A percentile compares a stretch with the other conserved stretches of the same genome.
These are phyloP conservation scores for Oenanthe sinensis DNA, from an alignment of 129 eudicot genomes.

Conservation along the genomic window DNA sequence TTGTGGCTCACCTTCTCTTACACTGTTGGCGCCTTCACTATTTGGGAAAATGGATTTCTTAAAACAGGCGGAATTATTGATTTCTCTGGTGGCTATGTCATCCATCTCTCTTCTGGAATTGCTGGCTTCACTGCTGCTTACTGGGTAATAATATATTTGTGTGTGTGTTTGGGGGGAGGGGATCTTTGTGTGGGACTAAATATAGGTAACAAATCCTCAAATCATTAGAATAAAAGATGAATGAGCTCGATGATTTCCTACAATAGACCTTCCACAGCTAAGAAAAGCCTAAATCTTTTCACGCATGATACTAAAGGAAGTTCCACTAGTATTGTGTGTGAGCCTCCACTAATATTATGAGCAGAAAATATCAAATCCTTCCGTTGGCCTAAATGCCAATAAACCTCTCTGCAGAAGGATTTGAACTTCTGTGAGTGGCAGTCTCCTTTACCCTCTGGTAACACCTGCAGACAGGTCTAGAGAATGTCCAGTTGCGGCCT, in stretches of 20 bases:
- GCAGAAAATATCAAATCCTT: no score
- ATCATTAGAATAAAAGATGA: neutral
- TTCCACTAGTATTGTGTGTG: no score
- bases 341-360: no score
- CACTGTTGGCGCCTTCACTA: slow-evolving; percentile 57
- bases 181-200: neutral
- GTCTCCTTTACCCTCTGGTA: no score
- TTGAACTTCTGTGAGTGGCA: no score
- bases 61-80: slow-evolving; percentile 28
- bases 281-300: no score
- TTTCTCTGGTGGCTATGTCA: slow-evolving; percentile 74
- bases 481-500: no score
- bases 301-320: no score
- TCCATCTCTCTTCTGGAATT: slow-evolving; percentile 70
- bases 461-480: no score
- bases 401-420: no score
- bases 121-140: slow-evolving; percentile 88
- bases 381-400: no score
- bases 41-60: slow-evolving; percentile 60
- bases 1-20: slow-evolving; percentile 66
- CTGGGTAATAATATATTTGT: slow-evolving; percentile 38
- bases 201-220: neutral
- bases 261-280: no score
- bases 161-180: neutral
- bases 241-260: neutral